These are phyloP conservation scores for Scalesia atractyloides DNA, from an alignment of 129 eudicot species.

Conservation along the genomic window DNA sequence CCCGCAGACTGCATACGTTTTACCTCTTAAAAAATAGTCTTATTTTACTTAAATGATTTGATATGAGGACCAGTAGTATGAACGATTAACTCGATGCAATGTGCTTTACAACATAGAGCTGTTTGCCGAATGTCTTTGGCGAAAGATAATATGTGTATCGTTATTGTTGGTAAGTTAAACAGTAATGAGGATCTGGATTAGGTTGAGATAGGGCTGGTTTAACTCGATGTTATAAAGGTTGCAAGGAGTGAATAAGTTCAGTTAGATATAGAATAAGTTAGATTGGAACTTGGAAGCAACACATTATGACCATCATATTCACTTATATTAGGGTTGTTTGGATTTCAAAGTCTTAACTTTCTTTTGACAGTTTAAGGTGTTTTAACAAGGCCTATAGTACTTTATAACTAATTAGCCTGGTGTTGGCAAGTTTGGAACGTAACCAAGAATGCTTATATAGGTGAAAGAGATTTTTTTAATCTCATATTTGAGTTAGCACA, in stretches of 20 bases:
- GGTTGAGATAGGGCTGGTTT: background rate
- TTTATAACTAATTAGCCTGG: background rate
- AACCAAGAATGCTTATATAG: background rate
- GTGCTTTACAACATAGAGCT: conserved; percentile 8
- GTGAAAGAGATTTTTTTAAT: background rate
- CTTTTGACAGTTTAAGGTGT: background rate
- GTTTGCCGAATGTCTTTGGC: background rate
- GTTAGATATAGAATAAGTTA: background rate
- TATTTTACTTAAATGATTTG: background rate
- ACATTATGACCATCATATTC: background rate
- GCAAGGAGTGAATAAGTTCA: background rate
- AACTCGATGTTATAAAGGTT: background rate
- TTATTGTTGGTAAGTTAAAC: background rate
- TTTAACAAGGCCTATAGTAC: background rate
- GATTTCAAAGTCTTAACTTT: background rate
- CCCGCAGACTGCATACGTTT: too few relatives aligned
- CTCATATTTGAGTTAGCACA: background rate
- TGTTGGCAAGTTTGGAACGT: background rate
- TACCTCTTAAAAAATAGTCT: too few relatives aligned
- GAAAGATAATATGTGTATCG: background rate
- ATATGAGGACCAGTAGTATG: background rate
- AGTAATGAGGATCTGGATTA: background rate
- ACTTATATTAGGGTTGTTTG: conserved; percentile 1
- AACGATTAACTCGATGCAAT: conserved; percentile 13
- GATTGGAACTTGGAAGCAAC: background rate